Evolutionary conservation across 345 rosid genomes (phyloP), one percentile per base, ranked within the genome.

Genomic region (Citrus trifoliata): DNA sequence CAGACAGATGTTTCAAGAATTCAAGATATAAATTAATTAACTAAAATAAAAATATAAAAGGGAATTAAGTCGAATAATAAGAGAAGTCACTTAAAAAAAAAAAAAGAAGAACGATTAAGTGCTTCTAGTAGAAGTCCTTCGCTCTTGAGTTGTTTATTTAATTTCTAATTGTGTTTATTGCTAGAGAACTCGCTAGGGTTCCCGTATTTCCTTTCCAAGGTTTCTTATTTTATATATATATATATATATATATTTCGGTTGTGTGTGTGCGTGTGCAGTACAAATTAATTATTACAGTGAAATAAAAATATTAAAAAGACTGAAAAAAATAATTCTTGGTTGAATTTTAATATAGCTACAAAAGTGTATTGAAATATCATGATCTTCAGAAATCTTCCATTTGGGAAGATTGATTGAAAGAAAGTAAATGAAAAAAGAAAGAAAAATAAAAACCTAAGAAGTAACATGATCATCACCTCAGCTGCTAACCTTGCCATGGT

Each of bases 401-500:
- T 88, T 38, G 87, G 89, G 84, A 89, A 75, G 80, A 55, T 80
- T 62, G 80, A 55, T 80, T 62, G 37, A 74, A 8, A 72, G 24
- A 72, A 19, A n/a, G 16, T 37, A 67, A 42, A 77, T 37, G 21
- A 67, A 51, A 70, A 59, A 73, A 76, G 51, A 48, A 62, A 71
- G 10, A 51, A 67, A 19, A 79, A 77, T 16, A 35, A 58, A 67
- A 37, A 56, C 61, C 14, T 63, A 35, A 32, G 18, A 27, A 40
- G 25, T n/a, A 28, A 59, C 30, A 78, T 55, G 75, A 22, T 24
- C 32, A 63, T 75, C 38, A 48, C 53, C 40, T 59, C 74, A 60
- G 80, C 69, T 67, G 55, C 88, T 89, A 88, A 80, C 91, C 91
- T 88, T 89, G 87, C 93, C 95, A 89, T 76, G 90, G 87, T 79